Percentiles rank a stretch among this genome's conserved stretches.
Conservation (phyloP, 768 basidiomycete genomes). For the Podaxis sp. region DNA sequence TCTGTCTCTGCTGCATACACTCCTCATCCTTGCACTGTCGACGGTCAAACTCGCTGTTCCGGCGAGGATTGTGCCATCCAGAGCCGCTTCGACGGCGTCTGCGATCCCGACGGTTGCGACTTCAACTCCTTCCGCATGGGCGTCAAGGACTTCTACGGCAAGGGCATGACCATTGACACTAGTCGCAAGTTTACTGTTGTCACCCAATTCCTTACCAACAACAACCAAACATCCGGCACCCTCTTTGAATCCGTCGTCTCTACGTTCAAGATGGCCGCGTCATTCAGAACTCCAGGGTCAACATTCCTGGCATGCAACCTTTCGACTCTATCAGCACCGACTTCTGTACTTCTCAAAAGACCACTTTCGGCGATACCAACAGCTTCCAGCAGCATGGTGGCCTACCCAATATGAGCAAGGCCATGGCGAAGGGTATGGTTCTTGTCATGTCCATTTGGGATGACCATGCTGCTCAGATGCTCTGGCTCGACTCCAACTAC, state of each 20-base stretch:
- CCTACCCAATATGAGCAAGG: constrained; percentile 32
- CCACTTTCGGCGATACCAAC: constrained; percentile 45
- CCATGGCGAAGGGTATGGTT: constrained; percentile 47
- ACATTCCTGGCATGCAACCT: constrained; percentile 29
- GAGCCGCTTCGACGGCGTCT: constrained; percentile 27
- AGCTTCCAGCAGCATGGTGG: constrained; percentile 45
- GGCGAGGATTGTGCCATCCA: constrained; percentile 30
- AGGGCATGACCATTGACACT: constrained; percentile 30
- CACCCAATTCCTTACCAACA: constrained; percentile 44
- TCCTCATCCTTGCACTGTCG: constrained; percentile 35
- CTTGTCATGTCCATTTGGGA: constrained; percentile 50
- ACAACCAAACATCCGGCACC: constrained; percentile 35
- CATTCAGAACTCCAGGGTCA: constrained; percentile 34
- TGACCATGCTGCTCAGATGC: constrained; percentile 49
- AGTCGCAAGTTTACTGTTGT: constrained; percentile 17
- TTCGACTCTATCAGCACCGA: constrained; percentile 37
- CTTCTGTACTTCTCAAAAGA: constrained; percentile 49
- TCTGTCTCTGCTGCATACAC: constrained; percentile 38
- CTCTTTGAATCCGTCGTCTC: constrained; percentile 17
- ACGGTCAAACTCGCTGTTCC: constrained; percentile 33
- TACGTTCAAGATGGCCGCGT: constrained; percentile 36
- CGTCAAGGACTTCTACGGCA: constrained; percentile 35
- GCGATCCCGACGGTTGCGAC: constrained; percentile 47
- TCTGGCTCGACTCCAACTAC: constrained; percentile 51
- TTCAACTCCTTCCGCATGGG: constrained; percentile 52